Percentiles rank a stretch among this genome's conserved stretches.
phyloP scores from a whole-genome alignment of 2,329 filamentous ascomycete species.

The Juglanconis sp. region DNA sequence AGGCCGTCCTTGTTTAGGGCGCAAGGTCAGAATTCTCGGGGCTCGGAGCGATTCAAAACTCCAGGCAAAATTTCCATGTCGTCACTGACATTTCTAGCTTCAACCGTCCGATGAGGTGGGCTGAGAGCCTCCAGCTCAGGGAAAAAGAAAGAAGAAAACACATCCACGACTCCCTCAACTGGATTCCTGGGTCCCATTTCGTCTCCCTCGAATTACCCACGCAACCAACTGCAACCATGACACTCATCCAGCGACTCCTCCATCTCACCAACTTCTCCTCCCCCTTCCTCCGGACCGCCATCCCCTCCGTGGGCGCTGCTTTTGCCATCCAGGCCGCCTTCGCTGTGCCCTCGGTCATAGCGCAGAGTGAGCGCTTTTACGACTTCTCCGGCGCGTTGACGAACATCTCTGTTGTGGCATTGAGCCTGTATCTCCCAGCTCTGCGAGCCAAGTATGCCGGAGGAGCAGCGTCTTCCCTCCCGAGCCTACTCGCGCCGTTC shows the following conservation, averaged over 20 bases:
- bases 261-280: conserved; percentile 58
- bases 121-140: neutral
- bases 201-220: too few relatives aligned
- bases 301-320: conserved; percentile 60
- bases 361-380: conserved; percentile 64
- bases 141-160: neutral
- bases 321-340: conserved; percentile 61
- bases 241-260: conserved; percentile 47
- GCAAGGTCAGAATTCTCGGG: neutral
- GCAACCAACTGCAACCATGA: conserved; percentile 23
- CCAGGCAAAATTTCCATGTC: conserved; percentile 9
- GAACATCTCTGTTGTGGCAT: conserved; percentile 60
- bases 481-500: conserved; percentile 44
- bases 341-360: conserved; percentile 58
- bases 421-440: conserved; percentile 60
- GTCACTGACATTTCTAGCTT: conserved; percentile 8
- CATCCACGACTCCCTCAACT: neutral
- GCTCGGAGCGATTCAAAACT: conserved; percentile 12
- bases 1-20: neutral
- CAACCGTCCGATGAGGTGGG: neutral
- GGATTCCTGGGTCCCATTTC: neutral
- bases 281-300: conserved; percentile 59
- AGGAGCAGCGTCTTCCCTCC: conserved; percentile 35
- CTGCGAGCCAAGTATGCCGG: conserved; percentile 52
- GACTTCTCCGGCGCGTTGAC: conserved; percentile 65